These are phyloP conservation scores for Canavalia ensiformis DNA, from an alignment of 306 rosid species.

Conservation along the genomic window DNA sequence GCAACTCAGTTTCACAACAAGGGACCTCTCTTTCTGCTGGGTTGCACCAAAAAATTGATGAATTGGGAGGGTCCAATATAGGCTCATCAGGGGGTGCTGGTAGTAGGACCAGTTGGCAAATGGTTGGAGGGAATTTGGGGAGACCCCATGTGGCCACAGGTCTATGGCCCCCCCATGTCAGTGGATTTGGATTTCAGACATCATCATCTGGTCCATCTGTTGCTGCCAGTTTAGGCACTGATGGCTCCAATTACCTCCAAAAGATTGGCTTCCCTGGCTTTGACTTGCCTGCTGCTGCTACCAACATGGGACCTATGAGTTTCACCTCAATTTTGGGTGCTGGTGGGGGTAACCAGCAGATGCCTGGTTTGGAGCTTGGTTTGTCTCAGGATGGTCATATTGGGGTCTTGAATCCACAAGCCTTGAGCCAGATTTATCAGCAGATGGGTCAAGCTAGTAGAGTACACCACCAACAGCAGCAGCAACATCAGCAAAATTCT, in stretches of 20 bases:
- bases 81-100: constrained; percentile 55
- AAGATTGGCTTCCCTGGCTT: constrained; percentile 84
- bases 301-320: constrained; percentile 85
- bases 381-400: constrained; percentile 92
- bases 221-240: constrained; percentile 57
- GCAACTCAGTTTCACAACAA: constrained; percentile 70
- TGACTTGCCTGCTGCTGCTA: constrained; percentile 70
- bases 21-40: constrained; percentile 75
- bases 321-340: constrained; percentile 94
- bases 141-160: constrained; percentile 83
- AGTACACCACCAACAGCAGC: constrained; percentile 66
- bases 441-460: constrained; percentile 87
- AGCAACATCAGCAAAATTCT: constrained; percentile 61
- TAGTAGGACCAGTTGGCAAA: constrained; percentile 89
- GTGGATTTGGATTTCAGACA: constrained; percentile 78
- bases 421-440: constrained; percentile 91
- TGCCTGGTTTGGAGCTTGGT: constrained; percentile 94
- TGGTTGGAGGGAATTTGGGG: constrained; percentile 78
- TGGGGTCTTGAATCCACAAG: constrained; percentile 87
- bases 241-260: constrained; percentile 77
- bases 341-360: constrained; percentile 59
- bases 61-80: constrained; percentile 69
- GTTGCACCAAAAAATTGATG: constrained; percentile 72
- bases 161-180: constrained; percentile 79
- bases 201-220: constrained; percentile 75